phyloP scores from a whole-genome alignment of 2,329 filamentous ascomycete species.

The Mycogone perniciosa region DNA sequence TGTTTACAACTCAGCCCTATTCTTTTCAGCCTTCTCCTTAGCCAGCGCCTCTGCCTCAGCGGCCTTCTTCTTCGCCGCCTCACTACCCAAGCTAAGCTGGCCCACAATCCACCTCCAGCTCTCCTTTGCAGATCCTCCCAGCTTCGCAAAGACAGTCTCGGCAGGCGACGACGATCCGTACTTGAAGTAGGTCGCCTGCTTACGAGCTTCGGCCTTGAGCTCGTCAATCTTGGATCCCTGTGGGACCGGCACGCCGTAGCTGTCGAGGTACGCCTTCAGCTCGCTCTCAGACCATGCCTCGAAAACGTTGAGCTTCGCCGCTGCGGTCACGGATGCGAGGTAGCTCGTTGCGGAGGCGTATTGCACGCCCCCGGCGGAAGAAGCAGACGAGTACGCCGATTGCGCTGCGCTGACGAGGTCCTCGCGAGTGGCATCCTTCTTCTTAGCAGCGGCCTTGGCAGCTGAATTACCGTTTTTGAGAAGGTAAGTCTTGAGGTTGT shows the following conservation, averaged over 20 bases:
- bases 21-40: conserved; percentile 27
- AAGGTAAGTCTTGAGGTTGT: conserved; percentile 60
- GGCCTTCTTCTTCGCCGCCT: conserved; percentile 44
- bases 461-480: conserved; percentile 45
- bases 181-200: conserved; percentile 69
- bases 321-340: conserved; percentile 57
- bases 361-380: conserved; percentile 47
- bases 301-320: conserved; percentile 60
- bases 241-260: conserved; percentile 62
- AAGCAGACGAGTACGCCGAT: conserved; percentile 53
- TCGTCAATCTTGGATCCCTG: conserved; percentile 64
- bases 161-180: conserved; percentile 65
- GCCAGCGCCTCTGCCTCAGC: conserved; percentile 27
- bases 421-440: conserved; percentile 61
- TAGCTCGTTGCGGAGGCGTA: conserved; percentile 68
- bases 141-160: conserved; percentile 59
- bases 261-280: conserved; percentile 73
- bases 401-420: conserved; percentile 63
- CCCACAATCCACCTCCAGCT: conserved; percentile 46
- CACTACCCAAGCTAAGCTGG: conserved; percentile 43
- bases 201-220: conserved; percentile 63
- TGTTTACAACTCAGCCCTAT: conserved; percentile 44
- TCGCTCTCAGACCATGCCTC: conserved; percentile 69
- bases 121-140: conserved; percentile 43
- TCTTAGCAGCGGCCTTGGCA: conserved; percentile 54